Evolutionary conservation across 225 moss, liverwort and hornwort genomes (phyloP).

Genomic region (Physcomitrellopsis africana): DNA sequence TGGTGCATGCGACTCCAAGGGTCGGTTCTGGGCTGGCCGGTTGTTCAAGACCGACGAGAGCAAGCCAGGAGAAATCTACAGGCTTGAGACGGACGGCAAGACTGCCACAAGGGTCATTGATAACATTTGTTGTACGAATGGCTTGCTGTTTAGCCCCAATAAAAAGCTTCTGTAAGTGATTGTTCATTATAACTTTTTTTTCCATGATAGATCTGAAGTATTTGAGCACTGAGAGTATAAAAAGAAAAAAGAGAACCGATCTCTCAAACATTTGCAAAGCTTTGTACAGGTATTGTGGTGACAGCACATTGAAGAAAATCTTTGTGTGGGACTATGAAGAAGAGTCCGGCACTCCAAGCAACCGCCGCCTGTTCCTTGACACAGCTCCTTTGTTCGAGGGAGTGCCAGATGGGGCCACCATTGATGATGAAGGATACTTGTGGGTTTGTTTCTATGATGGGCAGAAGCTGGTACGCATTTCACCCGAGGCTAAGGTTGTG

Average conservation of each 20-base stretch:
- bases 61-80: conserved; percentile 77
- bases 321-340: conserved; percentile 91
- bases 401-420: conserved; percentile 84
- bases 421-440: conserved; percentile 73
- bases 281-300: conserved; percentile 63
- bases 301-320: conserved; percentile 81
- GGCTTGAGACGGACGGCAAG: conserved; percentile 76
- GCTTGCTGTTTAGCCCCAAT: conserved; percentile 82
- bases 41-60: conserved; percentile 79
- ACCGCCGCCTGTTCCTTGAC: conserved; percentile 76
- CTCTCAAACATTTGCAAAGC: no score
- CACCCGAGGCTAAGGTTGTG: conserved; percentile 52
- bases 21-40: conserved; percentile 89
- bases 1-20: conserved; percentile 82
- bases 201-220: neutral
- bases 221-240: no score
- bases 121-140: conserved; percentile 84
- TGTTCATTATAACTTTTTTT: neutral
- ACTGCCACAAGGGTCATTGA: conserved; percentile 80
- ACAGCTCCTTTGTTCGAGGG: conserved; percentile 58
- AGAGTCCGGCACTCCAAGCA: conserved; percentile 67
- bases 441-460: conserved; percentile 95
- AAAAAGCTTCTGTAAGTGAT: conserved; percentile 71
- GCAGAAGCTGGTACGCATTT: conserved; percentile 69
- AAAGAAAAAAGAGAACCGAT: neutral